Percentiles rank a stretch among this genome's conserved stretches.
phyloP scores from a whole-genome alignment of 805 yeast genomes.

The Ogataea degrootiae region DNA sequence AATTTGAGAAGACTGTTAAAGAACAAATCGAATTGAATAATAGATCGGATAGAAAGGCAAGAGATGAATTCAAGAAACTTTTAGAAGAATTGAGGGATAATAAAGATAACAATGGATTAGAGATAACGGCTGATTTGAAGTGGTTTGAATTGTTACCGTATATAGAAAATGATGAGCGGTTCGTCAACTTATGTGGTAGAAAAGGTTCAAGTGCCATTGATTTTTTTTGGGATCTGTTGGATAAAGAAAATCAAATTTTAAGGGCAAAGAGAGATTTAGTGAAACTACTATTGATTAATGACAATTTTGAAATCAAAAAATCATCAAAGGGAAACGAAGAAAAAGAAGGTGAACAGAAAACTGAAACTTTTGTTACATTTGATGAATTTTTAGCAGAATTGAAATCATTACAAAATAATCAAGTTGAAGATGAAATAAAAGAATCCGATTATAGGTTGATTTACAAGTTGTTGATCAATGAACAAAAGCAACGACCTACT shows the following conservation, averaged over 20 bases:
- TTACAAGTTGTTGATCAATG: slow-evolving; percentile 14
- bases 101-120: slow-evolving; percentile 15
- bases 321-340: neutral
- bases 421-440: slow-evolving; percentile 7
- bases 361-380: slow-evolving; percentile 6
- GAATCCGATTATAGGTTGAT: slow-evolving; percentile 16
- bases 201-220: slow-evolving; percentile 76
- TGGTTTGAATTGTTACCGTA: slow-evolving; percentile 54
- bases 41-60: slow-evolving; percentile 57
- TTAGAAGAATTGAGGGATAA: slow-evolving; percentile 33
- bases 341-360: slow-evolving; percentile 4
- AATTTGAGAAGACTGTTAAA: slow-evolving; percentile 25
- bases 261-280: slow-evolving; percentile 58
- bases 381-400: slow-evolving; percentile 12
- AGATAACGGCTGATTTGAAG: slow-evolving; percentile 43
- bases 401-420: slow-evolving; percentile 2
- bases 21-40: slow-evolving; percentile 38
- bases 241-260: slow-evolving; percentile 51
- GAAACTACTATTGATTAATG: slow-evolving; percentile 40
- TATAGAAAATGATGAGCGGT: slow-evolving; percentile 52
- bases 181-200: slow-evolving; percentile 62
- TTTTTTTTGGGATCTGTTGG: slow-evolving; percentile 68
- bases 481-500: slow-evolving; percentile 1
- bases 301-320: slow-evolving; percentile 6
- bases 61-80: slow-evolving; percentile 52